Evolutionary conservation across 2,329 filamentous ascomycete species (phyloP).

Genomic region (Nothomitra cinnamomea): DNA sequence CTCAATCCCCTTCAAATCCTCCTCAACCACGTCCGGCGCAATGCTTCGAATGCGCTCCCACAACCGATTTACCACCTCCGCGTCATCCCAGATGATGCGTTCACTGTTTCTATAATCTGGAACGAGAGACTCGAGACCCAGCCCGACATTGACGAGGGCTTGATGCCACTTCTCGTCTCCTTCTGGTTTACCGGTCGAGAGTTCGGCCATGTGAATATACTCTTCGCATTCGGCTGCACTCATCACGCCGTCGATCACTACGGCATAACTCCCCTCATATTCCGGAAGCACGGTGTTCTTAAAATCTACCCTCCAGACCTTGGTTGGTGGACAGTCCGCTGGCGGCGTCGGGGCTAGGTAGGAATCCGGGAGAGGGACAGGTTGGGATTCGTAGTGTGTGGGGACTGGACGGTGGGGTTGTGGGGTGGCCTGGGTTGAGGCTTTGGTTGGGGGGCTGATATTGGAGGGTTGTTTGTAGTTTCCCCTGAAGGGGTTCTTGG

Average conservation of each 20-base stretch:
- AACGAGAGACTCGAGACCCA: conserved; percentile 39
- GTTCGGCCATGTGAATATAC: conserved; percentile 35
- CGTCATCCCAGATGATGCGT: conserved; percentile 59
- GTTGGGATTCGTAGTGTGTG: too few species aligned
- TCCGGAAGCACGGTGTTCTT: conserved; percentile 30
- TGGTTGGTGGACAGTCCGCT: background rate
- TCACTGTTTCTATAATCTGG: conserved; percentile 49
- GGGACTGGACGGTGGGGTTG: too few species aligned
- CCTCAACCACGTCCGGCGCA: conserved; percentile 16
- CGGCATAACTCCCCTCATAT: conserved; percentile 38
- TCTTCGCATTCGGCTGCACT: conserved; percentile 43
- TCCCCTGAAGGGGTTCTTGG: too few species aligned
- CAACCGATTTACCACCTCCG: conserved; percentile 42
- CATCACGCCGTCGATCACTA: conserved; percentile 46
- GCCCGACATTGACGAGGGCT: conserved; percentile 51
- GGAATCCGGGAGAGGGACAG: too few species aligned
- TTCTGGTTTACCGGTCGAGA: conserved; percentile 17
- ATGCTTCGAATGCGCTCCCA: conserved; percentile 34
- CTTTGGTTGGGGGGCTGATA: too few species aligned
- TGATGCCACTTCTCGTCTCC: conserved; percentile 39
- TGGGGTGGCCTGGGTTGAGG: too few species aligned
- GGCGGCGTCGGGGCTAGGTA: background rate
- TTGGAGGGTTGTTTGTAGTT: too few species aligned
- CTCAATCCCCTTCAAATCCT: too few species aligned
- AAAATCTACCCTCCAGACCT: conserved; percentile 34